Base-by-base conservation (phyloP, 805 yeast species). In the Starmerella tilneyi region DNA sequence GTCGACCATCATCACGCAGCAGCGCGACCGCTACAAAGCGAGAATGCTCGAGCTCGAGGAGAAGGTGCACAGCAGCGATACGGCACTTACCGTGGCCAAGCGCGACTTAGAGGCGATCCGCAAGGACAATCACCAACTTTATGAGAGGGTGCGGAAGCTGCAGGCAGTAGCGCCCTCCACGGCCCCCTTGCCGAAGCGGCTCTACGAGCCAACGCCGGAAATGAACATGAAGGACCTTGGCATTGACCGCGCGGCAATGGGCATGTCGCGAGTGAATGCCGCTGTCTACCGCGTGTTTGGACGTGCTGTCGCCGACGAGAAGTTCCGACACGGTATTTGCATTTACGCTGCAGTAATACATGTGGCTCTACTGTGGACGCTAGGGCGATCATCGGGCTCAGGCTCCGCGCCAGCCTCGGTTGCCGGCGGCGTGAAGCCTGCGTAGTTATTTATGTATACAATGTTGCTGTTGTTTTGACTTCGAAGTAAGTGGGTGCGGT, bases 11-110 rank as follows among this genome's bases (percentile, higher is more conserved):
- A 76, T 92, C 23, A 86, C 96, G 12, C 88, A 89, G 59, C 98
- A 89, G 66, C 77, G 98, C 61, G 98, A 89, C 62, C 70, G 98
- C 51, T 86, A 88, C 69, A 78, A 94, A 56, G 73, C 75, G n/a
- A 73, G 85, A 44, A 84, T 81, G 57, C 75, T 74, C 46, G 95
- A 84, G 59, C 70, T 92, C 44, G 97, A 89, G 61, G 81, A 81
- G 45, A 94, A 85, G 56, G 57, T 79, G 30, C 78, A 82, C 60
- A 75, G 74, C 52, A 76, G 74, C 50, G 69, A 69, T 42, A 60
- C 65, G 17, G 68, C 70, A 31, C 69, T 80, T 22, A 70, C 67
- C 30, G 83, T 80, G 46, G 66, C 84, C 52, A 77, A 78, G 48
- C 63, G 80, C 43, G 85, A 84, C 54, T 64, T 83, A 30, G 72